A percentile compares a stretch with the other conserved stretches of the same genome.
Evolutionary conservation across 176 grass and related monocot species (phyloP).

Genomic region (Paspalum vaginatum): DNA sequence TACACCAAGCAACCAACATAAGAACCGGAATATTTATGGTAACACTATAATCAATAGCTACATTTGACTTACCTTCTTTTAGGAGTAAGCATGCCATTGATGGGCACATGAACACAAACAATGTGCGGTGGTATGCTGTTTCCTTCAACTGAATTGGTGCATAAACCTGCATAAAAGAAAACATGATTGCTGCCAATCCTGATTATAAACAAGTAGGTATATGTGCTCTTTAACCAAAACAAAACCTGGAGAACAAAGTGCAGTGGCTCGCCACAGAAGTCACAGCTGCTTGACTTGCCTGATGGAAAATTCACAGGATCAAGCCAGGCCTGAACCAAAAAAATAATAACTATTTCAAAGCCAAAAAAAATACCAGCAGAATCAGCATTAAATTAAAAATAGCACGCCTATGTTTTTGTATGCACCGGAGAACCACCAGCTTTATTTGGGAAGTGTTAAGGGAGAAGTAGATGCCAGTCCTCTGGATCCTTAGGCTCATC

Average conservation of each 20-base stretch:
- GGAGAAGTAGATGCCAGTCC: not conserved
- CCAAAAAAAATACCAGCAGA: not conserved
- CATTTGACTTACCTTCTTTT: not conserved
- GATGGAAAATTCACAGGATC: conserved; percentile 7
- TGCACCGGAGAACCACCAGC: not conserved
- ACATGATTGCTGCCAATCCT: not conserved
- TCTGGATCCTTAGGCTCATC: not conserved
- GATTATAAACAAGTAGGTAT: not conserved
- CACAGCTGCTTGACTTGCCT: not conserved
- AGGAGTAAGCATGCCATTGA: conserved; percentile 1
- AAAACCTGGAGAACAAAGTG: not conserved
- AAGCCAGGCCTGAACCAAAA: not conserved
- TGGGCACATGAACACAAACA: conserved; percentile 7
- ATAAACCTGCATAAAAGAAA: not conserved
- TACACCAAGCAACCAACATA: not conserved
- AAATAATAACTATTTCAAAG: not conserved
- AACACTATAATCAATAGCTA: not conserved
- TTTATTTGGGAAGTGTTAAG: not conserved
- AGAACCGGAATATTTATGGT: not conserved
- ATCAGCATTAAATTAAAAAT: not conserved
- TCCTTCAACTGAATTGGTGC: not conserved
- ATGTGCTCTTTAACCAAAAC: not conserved
- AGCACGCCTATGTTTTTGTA: not conserved
- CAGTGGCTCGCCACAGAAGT: conserved; percentile 3
- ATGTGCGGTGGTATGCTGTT: not conserved